Base-by-base conservation (phyloP, 192 early-diverging fungal species). In the Neocallimastix lanati region DNA sequence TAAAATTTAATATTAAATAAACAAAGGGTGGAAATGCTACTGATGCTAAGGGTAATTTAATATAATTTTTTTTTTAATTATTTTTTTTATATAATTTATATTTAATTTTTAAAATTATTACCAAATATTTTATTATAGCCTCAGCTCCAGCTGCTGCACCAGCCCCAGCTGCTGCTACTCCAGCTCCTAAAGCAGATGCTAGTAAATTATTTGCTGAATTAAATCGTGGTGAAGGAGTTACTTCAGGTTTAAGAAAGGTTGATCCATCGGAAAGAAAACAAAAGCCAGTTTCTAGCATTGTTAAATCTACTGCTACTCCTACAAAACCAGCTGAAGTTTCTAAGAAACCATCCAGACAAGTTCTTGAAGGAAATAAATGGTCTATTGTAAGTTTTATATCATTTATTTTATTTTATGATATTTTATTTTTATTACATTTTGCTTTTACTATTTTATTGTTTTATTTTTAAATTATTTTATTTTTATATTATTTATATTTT, bases 301-400 rank as follows among this genome's bases (percentile, higher is more conserved):
- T 81, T 29, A 29, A 76, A 30, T 85, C 85, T 12, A 87, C 91
- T 28, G 84, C 88, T 13, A 84, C 88, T 0, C 84, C 92, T 25
- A 85, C 86, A 28, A 87, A 88, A 79, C 88, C 89, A 27, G 87
- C 86, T 35, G 84, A 85, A 58, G 85, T 86, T 76, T 88, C 87
- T 13, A 82, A 88, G 28, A 93, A 93, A 82, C 93, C 93, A 29
- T 91, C 95, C 76, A 93, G 92, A 84, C 87, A 92, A 80, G 89
- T 87, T 37, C 85, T 98, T 78, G 92, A 94, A 79, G 95, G 94
- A 78, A 93, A 91, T 86, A 96, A 97, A 86, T 99, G 97, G 97
- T 86, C 90, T 25, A 90, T 99, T 18, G 87, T 88, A 77, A 77
- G 82, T 78, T 28, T 78, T 36, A 79, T 78, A n/a, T 82, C 38